These are phyloP conservation scores for Panicum virgatum DNA, from an alignment of 202 grass and related monocot genomes.

Conservation along the genomic window DNA sequence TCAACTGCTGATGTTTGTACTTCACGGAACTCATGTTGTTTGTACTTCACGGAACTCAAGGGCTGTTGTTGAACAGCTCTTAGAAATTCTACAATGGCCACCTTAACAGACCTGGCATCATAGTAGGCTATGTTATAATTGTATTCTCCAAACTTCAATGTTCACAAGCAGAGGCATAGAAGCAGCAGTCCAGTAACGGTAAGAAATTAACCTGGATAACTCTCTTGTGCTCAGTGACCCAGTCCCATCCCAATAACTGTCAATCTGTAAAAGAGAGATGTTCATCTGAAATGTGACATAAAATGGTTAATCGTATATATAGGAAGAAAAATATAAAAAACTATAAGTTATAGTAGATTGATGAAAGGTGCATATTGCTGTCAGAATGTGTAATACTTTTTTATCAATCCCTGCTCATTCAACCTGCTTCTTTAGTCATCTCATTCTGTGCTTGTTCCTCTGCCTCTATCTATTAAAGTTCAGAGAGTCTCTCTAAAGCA, in stretches of 20 bases:
- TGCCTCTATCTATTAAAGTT: constrained; percentile 92
- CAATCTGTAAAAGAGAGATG: constrained; percentile 92
- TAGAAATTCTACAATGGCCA: constrained; percentile 89
- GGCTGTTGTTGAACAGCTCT: constrained; percentile 89
- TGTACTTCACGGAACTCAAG: constrained; percentile 95
- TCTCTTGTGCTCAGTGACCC: too few relatives aligned
- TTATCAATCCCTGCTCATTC: constrained; percentile 88
- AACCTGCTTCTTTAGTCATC: constrained; percentile 81
- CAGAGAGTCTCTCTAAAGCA: too few relatives aligned
- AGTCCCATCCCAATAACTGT: too few relatives aligned
- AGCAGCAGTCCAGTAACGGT: neutral
- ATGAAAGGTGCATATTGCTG: constrained; percentile 16
- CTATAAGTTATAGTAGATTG: neutral
- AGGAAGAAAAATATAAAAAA: constrained; percentile 10
- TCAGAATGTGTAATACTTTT: constrained; percentile 68
- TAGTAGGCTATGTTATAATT: constrained; percentile 30
- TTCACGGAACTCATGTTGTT: too few relatives aligned
- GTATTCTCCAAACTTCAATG: constrained; percentile 1
- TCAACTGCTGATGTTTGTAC: too few relatives aligned
- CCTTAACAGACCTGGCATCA: constrained; percentile 76
- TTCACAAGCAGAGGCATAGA: neutral
- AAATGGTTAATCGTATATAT: constrained; percentile 28
- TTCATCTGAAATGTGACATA: constrained; percentile 64
- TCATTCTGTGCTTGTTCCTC: constrained; percentile 88
- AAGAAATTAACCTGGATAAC: constrained; percentile 65